Percentiles rank a stretch among this genome's conserved stretches.
phyloP scores from a whole-genome alignment of 345 rosid genomes.

The Geranium brycei region DNA sequence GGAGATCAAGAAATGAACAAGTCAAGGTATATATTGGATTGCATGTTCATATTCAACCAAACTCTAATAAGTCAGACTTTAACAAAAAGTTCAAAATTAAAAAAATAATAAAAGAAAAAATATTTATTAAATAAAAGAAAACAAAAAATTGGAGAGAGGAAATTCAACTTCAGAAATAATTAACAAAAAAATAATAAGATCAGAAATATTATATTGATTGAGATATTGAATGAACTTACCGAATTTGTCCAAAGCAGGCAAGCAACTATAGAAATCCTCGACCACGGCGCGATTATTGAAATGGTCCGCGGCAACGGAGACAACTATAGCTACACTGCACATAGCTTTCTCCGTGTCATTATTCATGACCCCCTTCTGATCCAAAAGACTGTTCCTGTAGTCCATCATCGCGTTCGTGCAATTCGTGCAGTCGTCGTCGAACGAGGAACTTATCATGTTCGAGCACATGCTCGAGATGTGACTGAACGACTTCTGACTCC shows the following conservation, averaged over 20 bases:
- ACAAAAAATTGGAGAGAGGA: too few species aligned
- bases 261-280: slow-evolving; percentile 33
- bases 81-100: too few species aligned
- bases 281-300: slow-evolving; percentile 6
- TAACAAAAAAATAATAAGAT: too few species aligned
- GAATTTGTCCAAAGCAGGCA: slow-evolving; percentile 20
- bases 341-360: slow-evolving; percentile 8
- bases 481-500: slow-evolving; percentile 1
- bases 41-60: too few species aligned
- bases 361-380: not conserved
- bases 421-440: slow-evolving; percentile 10
- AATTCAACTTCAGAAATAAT: too few species aligned
- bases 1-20: too few species aligned
- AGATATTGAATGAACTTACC: slow-evolving; percentile 18
- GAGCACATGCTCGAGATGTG: slow-evolving; percentile 19
- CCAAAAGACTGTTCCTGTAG: slow-evolving; percentile 4
- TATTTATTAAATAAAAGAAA: too few species aligned
- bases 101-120: too few species aligned
- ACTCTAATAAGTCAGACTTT: too few species aligned
- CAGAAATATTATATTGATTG: too few species aligned
- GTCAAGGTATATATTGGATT: too few species aligned
- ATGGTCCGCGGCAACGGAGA: slow-evolving; percentile 26
- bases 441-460: slow-evolving; percentile 17
- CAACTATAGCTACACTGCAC: slow-evolving; percentile 27
- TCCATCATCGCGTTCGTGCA: slow-evolving; percentile 18